phyloP scores from a whole-genome alignment of 257 asterid genomes.

The Capsicum baccatum region DNA sequence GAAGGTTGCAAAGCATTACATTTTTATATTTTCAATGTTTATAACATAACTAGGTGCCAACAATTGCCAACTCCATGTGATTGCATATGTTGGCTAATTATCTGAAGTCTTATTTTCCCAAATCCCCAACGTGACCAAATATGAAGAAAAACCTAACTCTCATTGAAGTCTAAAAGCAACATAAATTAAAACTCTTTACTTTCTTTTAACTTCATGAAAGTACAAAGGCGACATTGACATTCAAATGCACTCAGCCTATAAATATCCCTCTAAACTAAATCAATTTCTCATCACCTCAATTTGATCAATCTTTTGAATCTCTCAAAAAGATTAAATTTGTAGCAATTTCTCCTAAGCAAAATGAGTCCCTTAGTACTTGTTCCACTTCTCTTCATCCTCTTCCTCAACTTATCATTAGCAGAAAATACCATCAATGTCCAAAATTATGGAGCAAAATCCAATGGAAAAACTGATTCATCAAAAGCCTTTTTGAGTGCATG shows the following conservation, averaged over 20 bases:
- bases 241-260: background rate
- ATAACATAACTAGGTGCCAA: background rate
- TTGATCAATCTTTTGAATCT: background rate
- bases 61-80: background rate
- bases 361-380: background rate
- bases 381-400: background rate
- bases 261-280: background rate
- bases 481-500: background rate
- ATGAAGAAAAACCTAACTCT: background rate
- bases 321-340: background rate
- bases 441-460: background rate
- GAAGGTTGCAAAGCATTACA: background rate
- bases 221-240: too few relatives aligned
- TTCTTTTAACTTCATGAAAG: too few relatives aligned
- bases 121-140: slow-evolving; percentile 3
- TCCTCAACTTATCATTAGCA: background rate
- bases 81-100: too few relatives aligned
- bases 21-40: background rate
- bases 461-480: background rate
- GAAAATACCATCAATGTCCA: background rate
- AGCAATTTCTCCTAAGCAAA: background rate
- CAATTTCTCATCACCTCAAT: background rate
- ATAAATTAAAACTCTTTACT: background rate
- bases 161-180: background rate
- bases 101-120: background rate